These are phyloP conservation scores for Rhodosporidiobolus sp. DNA, from an alignment of 768 basidiomycete species.

Conservation along the genomic window DNA sequence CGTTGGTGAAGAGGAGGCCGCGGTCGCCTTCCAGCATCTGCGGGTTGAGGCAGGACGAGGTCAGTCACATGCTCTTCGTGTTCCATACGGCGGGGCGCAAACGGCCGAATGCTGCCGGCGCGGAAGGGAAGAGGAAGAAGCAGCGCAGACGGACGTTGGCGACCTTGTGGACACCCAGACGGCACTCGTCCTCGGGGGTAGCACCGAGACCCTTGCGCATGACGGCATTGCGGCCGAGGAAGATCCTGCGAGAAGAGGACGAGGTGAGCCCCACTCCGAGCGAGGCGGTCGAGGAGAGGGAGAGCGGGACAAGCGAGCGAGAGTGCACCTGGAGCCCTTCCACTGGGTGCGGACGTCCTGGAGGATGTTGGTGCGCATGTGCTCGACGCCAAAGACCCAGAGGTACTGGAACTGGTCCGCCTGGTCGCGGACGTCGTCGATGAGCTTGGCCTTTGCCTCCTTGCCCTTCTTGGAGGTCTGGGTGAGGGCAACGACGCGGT, in stretches of 20 bases:
- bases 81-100: background rate
- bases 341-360: slow-evolving; percentile 90
- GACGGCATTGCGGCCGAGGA: slow-evolving; percentile 55
- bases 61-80: no score
- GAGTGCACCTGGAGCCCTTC: slow-evolving; percentile 69
- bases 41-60: background rate
- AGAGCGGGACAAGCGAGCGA: slow-evolving; percentile 55
- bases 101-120: background rate
- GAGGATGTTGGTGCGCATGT: slow-evolving; percentile 90
- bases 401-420: slow-evolving; percentile 89
- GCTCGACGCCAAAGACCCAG: slow-evolving; percentile 91
- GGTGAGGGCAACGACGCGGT: slow-evolving; percentile 73
- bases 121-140: background rate
- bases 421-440: slow-evolving; percentile 63
- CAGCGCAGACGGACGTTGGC: slow-evolving; percentile 66
- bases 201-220: slow-evolving; percentile 95
- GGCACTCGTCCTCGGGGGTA: slow-evolving; percentile 80
- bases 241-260: slow-evolving; percentile 31
- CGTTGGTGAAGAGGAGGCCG: slow-evolving; percentile 87
- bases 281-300: background rate
- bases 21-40: slow-evolving; percentile 94
- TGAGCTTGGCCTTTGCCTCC: slow-evolving; percentile 79
- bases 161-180: slow-evolving; percentile 70
- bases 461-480: slow-evolving; percentile 84
- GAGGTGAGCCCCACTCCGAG: background rate